Percentiles rank a stretch among this genome's conserved stretches.
Evolutionary conservation across 2,329 filamentous ascomycete species (phyloP).

Genomic region (Penicillium brasilianum): DNA sequence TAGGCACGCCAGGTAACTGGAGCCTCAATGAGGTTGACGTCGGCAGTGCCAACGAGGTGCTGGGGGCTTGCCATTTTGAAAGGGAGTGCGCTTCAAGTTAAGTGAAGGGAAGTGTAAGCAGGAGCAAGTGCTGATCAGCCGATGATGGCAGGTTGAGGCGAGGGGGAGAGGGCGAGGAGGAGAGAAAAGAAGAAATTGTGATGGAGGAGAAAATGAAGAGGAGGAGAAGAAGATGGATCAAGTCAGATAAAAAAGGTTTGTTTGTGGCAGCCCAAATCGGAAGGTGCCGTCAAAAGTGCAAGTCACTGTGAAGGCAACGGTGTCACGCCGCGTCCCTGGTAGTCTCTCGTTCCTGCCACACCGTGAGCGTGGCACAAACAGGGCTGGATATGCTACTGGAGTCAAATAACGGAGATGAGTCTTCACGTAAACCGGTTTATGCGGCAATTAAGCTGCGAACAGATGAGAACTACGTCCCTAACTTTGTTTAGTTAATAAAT

Average conservation of each 20-base stretch:
- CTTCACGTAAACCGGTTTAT: background rate
- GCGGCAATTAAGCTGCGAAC: background rate
- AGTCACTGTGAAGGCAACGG: slow-evolving; percentile 14
- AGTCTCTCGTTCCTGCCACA: background rate
- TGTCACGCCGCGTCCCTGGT: slow-evolving; percentile 15
- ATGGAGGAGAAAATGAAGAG: background rate
- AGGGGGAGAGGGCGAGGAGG: background rate
- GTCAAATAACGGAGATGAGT: background rate
- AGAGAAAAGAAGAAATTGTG: background rate
- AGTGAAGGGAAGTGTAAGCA: background rate
- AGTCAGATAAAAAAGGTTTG: background rate
- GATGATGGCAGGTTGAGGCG: background rate
- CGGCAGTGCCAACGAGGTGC: slow-evolving; percentile 41
- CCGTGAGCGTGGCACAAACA: background rate
- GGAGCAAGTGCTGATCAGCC: background rate
- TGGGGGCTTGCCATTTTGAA: slow-evolving; percentile 17
- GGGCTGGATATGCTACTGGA: background rate
- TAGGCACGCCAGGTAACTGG: slow-evolving; percentile 73
- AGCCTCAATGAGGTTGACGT: slow-evolving; percentile 67
- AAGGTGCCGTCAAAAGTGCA: slow-evolving; percentile 19
- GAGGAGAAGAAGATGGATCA: background rate
- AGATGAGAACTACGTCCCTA: too few species aligned
- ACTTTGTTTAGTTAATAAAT: too few species aligned
- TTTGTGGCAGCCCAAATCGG: slow-evolving; percentile 7
- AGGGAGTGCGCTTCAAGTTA: background rate